Conservation (phyloP, 305 asterid genomes). For the Fraxinus sp. region DNA sequence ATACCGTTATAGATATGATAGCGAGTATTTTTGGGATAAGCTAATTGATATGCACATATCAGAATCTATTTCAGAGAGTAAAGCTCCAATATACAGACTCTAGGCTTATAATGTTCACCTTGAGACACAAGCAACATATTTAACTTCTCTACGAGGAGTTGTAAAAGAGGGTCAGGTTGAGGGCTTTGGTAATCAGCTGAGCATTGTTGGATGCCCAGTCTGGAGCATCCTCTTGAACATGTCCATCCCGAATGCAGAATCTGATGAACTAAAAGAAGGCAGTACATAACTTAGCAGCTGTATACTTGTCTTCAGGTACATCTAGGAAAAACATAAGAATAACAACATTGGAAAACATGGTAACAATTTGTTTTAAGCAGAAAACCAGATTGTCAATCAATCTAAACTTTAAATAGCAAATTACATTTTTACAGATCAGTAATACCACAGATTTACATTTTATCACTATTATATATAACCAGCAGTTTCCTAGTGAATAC, state of each 20-base stretch:
- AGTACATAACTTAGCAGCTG: conserved; percentile 57
- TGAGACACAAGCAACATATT: conserved; percentile 3
- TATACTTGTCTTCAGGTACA: conserved; percentile 39
- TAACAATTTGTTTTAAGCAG: conserved; percentile 19
- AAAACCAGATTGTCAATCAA: conserved; percentile 14
- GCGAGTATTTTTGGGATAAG: neutral
- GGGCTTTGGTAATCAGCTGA: conserved; percentile 51
- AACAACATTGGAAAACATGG: conserved; percentile 29
- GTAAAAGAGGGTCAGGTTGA: conserved; percentile 12
- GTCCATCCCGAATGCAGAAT: conserved; percentile 95
- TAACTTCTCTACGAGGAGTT: conserved; percentile 22
- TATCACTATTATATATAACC: neutral
- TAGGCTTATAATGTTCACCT: conserved; percentile 36
- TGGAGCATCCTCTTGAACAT: conserved; percentile 96
- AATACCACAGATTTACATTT: neutral
- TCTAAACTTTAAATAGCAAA: conserved; percentile 4
- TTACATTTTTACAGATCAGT: neutral
- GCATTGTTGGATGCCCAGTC: conserved; percentile 91
- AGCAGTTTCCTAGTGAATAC: neutral
- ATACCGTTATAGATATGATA: neutral
- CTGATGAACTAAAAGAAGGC: conserved; percentile 81
- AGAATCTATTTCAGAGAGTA: conserved; percentile 9
- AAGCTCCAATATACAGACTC: conserved; percentile 21
- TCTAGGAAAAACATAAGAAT: conserved; percentile 29
- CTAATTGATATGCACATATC: conserved; percentile 20